Percentiles rank a stretch among this genome's conserved stretches.
These are phyloP conservation scores for Argentina anserina DNA, from an alignment of 306 rosid genomes.

Conservation along the genomic window DNA sequence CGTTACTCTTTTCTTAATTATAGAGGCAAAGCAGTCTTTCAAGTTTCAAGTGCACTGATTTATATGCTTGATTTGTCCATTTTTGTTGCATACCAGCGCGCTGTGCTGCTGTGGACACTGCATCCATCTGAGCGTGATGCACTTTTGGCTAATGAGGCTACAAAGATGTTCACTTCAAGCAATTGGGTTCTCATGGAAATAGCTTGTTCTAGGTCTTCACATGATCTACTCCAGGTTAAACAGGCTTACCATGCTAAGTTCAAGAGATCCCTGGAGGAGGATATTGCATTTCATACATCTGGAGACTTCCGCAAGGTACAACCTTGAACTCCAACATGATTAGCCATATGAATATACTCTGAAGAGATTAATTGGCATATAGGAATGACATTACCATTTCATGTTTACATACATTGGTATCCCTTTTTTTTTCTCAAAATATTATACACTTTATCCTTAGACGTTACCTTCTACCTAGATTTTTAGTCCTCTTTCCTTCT, in stretches of 20 bases:
- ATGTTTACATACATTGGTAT: not conserved
- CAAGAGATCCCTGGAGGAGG: slow-evolving; percentile 60
- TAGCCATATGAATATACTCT: not conserved
- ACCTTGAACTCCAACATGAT: slow-evolving; percentile 1
- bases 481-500: not conserved
- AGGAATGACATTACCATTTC: not conserved
- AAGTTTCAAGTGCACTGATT: not conserved
- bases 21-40: not conserved
- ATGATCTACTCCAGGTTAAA: slow-evolving; percentile 33
- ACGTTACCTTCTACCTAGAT: not conserved
- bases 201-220: slow-evolving; percentile 45
- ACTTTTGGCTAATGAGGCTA: slow-evolving; percentile 42
- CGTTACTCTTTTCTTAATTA: not conserved
- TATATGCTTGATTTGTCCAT: slow-evolving; percentile 9
- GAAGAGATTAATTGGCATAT: not conserved
- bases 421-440: too few species aligned
- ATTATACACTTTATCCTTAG: not conserved
- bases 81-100: slow-evolving; percentile 26
- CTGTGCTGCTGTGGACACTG: slow-evolving; percentile 48
- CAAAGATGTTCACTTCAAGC: slow-evolving; percentile 40
- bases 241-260: slow-evolving; percentile 49
- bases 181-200: slow-evolving; percentile 45
- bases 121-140: slow-evolving; percentile 57
- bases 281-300: slow-evolving; percentile 51
- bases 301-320: slow-evolving; percentile 59